These are phyloP conservation scores for Elsinoe arachidis DNA, from an alignment of 2,329 filamentous ascomycete species.

Conservation along the genomic window DNA sequence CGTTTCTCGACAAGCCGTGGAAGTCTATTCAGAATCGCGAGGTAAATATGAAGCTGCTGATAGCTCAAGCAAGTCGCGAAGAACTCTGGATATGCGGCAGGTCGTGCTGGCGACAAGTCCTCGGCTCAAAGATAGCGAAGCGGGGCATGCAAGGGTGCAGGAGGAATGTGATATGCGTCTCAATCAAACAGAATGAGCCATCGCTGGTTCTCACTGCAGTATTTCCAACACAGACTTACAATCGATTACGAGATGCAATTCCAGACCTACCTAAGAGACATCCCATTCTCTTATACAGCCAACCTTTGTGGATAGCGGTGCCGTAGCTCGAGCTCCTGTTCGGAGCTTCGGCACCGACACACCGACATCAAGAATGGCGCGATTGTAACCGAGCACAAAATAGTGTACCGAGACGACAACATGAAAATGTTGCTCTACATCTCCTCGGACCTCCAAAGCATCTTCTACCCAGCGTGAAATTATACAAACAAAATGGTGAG, in stretches of 20 bases:
- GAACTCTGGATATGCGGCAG: background rate
- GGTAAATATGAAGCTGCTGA: background rate
- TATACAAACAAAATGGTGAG: background rate
- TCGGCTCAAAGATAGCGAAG: background rate
- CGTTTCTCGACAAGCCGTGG: no score
- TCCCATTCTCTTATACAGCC: background rate
- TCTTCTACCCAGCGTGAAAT: no score
- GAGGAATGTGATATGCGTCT: background rate
- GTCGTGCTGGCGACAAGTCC: background rate
- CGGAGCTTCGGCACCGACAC: background rate
- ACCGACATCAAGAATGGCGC: background rate
- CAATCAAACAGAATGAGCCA: background rate
- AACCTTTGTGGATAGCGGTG: background rate
- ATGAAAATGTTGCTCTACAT: background rate
- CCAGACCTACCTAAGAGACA: no score
- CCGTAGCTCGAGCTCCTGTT: background rate
- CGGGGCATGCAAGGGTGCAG: background rate
- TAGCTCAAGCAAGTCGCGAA: background rate
- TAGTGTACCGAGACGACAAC: background rate
- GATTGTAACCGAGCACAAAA: background rate
- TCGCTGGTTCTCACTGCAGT: background rate
- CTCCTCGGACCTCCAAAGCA: no score
- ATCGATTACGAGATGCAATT: no score
- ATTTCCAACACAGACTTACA: background rate
- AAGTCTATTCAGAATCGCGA: no score